phyloP scores from a whole-genome alignment of 1,139 yeast genomes.

The Saccharomycopsis crataegensis region DNA sequence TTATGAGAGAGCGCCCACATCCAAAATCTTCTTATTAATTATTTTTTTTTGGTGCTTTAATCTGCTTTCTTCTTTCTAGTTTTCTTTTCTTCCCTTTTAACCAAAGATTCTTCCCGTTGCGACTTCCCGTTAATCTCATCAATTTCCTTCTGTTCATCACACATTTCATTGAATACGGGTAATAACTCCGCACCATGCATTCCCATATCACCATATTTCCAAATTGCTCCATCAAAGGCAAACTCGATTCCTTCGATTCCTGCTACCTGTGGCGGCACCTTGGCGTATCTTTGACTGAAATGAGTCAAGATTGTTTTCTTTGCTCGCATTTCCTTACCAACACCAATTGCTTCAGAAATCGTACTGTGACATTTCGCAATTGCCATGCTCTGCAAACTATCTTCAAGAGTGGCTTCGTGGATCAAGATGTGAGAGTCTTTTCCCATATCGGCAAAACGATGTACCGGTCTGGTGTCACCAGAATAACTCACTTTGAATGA shows the following conservation, averaged over 20 bases:
- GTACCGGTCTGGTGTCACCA: slow-evolving; percentile 90
- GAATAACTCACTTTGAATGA: slow-evolving; percentile 75
- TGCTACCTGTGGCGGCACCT: slow-evolving; percentile 22
- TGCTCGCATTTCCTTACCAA: slow-evolving; percentile 68
- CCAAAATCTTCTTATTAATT: neutral
- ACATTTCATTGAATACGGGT: too few relatives aligned
- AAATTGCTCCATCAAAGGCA: slow-evolving; percentile 59
- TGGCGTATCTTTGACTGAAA: slow-evolving; percentile 85
- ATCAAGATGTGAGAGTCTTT: slow-evolving; percentile 64
- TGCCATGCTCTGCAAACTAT: slow-evolving; percentile 76
- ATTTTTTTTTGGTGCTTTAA: neutral
- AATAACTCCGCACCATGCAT: slow-evolving; percentile 11
- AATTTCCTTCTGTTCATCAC: neutral
- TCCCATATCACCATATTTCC: slow-evolving; percentile 37
- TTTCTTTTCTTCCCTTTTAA: neutral
- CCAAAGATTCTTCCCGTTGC: neutral
- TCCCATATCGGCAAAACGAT: slow-evolving; percentile 57
- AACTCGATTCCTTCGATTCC: slow-evolving; percentile 24
- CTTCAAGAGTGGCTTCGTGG: slow-evolving; percentile 91
- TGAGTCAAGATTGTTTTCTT: slow-evolving; percentile 73
- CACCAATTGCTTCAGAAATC: slow-evolving; percentile 72
- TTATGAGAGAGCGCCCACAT: too few relatives aligned
- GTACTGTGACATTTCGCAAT: slow-evolving; percentile 82
- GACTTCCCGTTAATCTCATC: neutral
- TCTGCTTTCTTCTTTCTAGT: neutral